Evolutionary conservation across 805 yeast species (phyloP), one percentile per base, ranked within the genome.

Genomic region (Dipodascopsis uninucleata): DNA sequence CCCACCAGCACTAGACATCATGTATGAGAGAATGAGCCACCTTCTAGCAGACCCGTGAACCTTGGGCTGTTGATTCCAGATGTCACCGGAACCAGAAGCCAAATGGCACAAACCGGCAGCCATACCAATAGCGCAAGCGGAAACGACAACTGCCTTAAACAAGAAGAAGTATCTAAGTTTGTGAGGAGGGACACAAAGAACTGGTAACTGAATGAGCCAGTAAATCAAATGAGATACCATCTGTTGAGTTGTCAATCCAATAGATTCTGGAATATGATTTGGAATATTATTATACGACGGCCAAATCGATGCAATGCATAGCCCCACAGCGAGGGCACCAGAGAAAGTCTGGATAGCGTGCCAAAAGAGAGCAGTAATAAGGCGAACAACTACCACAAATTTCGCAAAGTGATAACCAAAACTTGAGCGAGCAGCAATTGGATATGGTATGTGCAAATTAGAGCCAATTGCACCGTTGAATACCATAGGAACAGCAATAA

Each of bases 371-470:
- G 55, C 56, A 12, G 53, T 48, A 14, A 50, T 47, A 43, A 48
- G 36, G 18, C 55, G 50, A 3, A 48, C 44, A 21, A 43, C 26
- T 23, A 50, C 50, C 1, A 50, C 53, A 37, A 47, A 48, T 31
- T 48, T 43, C 28, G 53, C 45, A 26, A 47, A 48, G 28, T 48
- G 28, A 40, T 37, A 50, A 24, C 96, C 96, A 66, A 88, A 88
- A 1, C 90, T 77, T 1, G 90, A 74, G 52, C 96, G 71, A 31
- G 81, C 77, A 5, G 85, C 75, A 8, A 88, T 88, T 1, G 96
- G 96, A 71, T 86, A 88, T 0, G 94, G 77, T 41, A 86, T 71
- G 60, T 88, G 96, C 58, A 86, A 83, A 51, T 76, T 75, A 12
- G 88, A 72, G 55, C 96, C 97, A 40, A 85, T 76, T 57, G 95